Evolutionary conservation across 495 filamentous ascomycete genomes (phyloP).

Genomic region (Pyrenula massariospora): DNA sequence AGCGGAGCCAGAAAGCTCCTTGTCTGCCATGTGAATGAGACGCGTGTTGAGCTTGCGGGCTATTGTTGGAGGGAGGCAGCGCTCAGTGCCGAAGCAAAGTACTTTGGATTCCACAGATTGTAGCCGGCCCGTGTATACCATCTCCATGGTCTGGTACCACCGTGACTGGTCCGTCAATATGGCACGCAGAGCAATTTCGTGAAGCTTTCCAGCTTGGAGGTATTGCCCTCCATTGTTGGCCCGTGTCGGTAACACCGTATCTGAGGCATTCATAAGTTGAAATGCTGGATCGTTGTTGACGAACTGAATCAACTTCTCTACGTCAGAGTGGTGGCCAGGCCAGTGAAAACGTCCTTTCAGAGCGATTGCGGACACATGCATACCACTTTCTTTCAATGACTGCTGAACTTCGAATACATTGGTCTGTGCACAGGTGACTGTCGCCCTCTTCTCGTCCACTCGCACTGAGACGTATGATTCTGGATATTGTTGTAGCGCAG

Average conservation of each 20-base stretch:
- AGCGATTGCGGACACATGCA: conserved; percentile 16
- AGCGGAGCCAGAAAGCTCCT: neutral
- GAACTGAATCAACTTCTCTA: conserved; percentile 7
- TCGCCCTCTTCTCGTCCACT: conserved; percentile 25
- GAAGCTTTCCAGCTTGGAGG: conserved; percentile 3
- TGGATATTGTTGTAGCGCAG: conserved; percentile 4
- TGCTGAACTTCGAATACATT: conserved; percentile 11
- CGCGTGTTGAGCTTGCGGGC: conserved; percentile 5
- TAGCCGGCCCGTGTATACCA: neutral
- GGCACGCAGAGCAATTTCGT: conserved; percentile 6
- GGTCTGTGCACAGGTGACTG: conserved; percentile 20
- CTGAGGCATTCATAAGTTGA: conserved; percentile 5
- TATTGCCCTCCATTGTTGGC: conserved; percentile 9
- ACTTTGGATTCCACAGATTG: conserved; percentile 4
- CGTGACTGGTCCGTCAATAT: conserved; percentile 6
- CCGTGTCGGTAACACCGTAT: conserved; percentile 5
- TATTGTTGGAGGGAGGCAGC: conserved; percentile 16
- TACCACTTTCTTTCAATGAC: conserved; percentile 13
- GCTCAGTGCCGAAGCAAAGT: conserved; percentile 15
- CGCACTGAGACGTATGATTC: conserved; percentile 28
- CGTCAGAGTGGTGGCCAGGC: conserved; percentile 5
- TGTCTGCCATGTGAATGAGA: conserved; percentile 5
- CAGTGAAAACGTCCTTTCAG: conserved; percentile 29
- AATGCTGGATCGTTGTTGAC: conserved; percentile 7
- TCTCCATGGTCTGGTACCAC: conserved; percentile 8